Evolutionary conservation across 768 basidiomycete genomes (phyloP).

Genomic region (Boletellus sp.): DNA sequence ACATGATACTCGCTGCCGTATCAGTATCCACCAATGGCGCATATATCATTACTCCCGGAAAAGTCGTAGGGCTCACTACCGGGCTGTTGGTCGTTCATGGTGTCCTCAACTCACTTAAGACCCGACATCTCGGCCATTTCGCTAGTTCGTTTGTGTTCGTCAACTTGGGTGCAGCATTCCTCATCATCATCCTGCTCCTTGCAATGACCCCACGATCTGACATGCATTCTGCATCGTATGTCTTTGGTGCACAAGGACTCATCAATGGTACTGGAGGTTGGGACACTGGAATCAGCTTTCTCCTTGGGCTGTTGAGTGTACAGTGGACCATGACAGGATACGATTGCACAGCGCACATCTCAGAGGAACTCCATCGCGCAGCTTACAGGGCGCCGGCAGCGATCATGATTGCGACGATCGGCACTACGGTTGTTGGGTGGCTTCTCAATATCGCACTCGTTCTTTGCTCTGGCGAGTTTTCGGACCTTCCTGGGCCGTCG

Average conservation of each 20-base stretch:
- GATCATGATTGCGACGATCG: constrained; percentile 43
- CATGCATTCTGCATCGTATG: constrained; percentile 56
- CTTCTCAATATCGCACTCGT: constrained; percentile 61
- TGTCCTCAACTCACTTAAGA: constrained; percentile 42
- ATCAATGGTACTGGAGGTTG: constrained; percentile 43
- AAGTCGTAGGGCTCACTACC: constrained; percentile 40
- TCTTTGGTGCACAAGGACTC: constrained; percentile 46
- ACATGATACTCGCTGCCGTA: constrained; percentile 30
- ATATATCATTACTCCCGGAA: constrained; percentile 35
- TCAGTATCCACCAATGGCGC: constrained; percentile 27
- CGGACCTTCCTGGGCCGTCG: constrained; percentile 47
- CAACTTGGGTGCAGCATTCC: constrained; percentile 41
- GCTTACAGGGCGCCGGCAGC: constrained; percentile 46
- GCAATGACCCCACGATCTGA: constrained; percentile 43
- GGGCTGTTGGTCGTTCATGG: constrained; percentile 42
- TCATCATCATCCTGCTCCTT: constrained; percentile 42
- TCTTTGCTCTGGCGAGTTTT: constrained; percentile 52
- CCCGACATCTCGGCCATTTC: constrained; percentile 33
- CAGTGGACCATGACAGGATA: constrained; percentile 44
- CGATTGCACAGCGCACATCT: constrained; percentile 24
- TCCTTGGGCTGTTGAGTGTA: constrained; percentile 46
- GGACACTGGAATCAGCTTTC: constrained; percentile 40
- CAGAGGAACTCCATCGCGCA: constrained; percentile 51
- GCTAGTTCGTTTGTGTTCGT: constrained; percentile 40
- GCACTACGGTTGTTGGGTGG: constrained; percentile 54